Percentiles rank a stretch among this genome's conserved stretches.
Evolutionary conservation across 2,329 filamentous ascomycete species (phyloP).

Genomic region (Cytospora piceicola): DNA sequence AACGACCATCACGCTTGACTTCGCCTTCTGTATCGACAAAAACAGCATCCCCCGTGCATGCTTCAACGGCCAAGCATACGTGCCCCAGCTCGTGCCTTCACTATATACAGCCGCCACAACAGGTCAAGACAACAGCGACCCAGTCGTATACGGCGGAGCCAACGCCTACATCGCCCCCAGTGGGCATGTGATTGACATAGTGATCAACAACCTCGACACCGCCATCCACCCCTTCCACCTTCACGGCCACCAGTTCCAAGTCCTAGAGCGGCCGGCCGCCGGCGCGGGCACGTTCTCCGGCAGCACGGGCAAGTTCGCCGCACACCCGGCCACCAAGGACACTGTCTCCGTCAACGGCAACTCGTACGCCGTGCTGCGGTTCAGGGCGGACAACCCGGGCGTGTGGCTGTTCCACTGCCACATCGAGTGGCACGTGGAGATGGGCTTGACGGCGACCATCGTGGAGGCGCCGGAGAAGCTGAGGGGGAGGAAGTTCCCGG

Average conservation of each 20-base stretch:
- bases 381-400: constrained; percentile 56
- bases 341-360: constrained; percentile 45
- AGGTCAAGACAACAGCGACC: constrained; percentile 48
- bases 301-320: constrained; percentile 36
- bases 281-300: constrained; percentile 44
- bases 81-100: constrained; percentile 69
- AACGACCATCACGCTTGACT: constrained; percentile 59
- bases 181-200: constrained; percentile 49
- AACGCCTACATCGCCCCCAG: constrained; percentile 46
- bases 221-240: constrained; percentile 57
- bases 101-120: constrained; percentile 71
- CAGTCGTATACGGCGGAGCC: constrained; percentile 48
- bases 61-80: constrained; percentile 69
- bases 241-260: constrained; percentile 60
- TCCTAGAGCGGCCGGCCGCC: constrained; percentile 48
- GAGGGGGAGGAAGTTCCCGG: constrained; percentile 56
- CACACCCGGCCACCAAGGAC: constrained; percentile 42
- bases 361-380: constrained; percentile 56
- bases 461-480: constrained; percentile 64
- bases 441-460: constrained; percentile 59
- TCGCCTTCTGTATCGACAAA: constrained; percentile 61
- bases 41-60: constrained; percentile 66
- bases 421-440: constrained; percentile 64
- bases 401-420: constrained; percentile 63
- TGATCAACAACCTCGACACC: constrained; percentile 54